phyloP scores from a whole-genome alignment of 495 filamentous ascomycete genomes.

The Schizothecium vesticola region DNA sequence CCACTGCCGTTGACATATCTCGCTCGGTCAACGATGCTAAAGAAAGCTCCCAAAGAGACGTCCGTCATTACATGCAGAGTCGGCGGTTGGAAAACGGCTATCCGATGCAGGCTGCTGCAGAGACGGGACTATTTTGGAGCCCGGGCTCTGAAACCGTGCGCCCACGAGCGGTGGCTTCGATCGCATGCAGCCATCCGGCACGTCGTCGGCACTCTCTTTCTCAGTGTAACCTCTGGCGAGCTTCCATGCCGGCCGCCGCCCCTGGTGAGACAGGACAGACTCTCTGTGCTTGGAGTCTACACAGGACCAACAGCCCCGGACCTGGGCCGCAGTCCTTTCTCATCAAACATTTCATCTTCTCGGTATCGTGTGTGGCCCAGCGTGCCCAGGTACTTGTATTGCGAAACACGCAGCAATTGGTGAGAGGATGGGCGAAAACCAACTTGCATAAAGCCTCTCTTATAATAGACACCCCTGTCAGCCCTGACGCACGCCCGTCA shows the following conservation, averaged over 20 bases:
- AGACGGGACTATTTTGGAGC: slow-evolving; percentile 16
- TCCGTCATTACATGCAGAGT: slow-evolving; percentile 7
- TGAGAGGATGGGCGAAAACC: background rate
- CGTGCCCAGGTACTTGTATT: too few species aligned
- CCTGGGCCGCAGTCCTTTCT: background rate
- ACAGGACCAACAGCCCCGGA: background rate
- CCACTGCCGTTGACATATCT: background rate
- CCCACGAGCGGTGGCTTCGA: background rate
- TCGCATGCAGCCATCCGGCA: slow-evolving; percentile 8
- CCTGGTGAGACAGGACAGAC: background rate
- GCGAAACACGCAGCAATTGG: slow-evolving; percentile 9
- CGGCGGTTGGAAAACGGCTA: slow-evolving; percentile 22
- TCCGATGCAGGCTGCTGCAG: slow-evolving; percentile 17
- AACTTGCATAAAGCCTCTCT: slow-evolving; percentile 17
- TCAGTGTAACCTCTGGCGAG: background rate
- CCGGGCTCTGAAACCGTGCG: slow-evolving; percentile 8
- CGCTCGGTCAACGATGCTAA: slow-evolving; percentile 12
- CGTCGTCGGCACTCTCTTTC: background rate
- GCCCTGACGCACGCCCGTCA: slow-evolving; percentile 11
- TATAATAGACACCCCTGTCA: slow-evolving; percentile 24
- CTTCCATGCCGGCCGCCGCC: background rate
- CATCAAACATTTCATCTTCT: slow-evolving; percentile 1
- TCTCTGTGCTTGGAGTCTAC: background rate
- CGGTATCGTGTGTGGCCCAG: slow-evolving; percentile 4
- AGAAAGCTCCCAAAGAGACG: slow-evolving; percentile 18